A percentile compares a stretch with the other conserved stretches of the same genome.
Evolutionary conservation across 345 rosid genomes (phyloP).

Genomic region (Pistacia atlantica): DNA sequence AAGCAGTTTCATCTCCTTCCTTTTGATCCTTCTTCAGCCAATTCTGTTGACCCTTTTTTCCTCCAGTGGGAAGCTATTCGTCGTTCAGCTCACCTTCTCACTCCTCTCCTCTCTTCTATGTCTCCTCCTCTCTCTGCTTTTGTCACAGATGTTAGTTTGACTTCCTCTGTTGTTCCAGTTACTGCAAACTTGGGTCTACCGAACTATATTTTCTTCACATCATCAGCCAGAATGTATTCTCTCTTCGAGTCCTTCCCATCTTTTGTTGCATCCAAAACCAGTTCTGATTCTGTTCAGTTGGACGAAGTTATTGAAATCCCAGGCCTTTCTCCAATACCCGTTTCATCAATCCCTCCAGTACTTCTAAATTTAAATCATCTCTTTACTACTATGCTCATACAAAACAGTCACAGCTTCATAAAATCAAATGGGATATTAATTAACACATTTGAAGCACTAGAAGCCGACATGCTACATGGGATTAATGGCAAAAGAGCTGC

Average conservation of each 20-base stretch:
- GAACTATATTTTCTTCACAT: slow-evolving; percentile 27
- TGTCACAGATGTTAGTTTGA: slow-evolving; percentile 29
- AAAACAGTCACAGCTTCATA: slow-evolving; percentile 7
- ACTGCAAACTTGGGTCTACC: slow-evolving; percentile 30
- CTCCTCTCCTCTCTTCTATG: slow-evolving; percentile 27
- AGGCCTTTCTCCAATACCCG: slow-evolving; percentile 33
- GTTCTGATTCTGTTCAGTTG: slow-evolving; percentile 12
- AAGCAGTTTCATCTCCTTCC: slow-evolving; percentile 31
- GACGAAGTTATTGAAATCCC: slow-evolving; percentile 31
- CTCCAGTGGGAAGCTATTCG: slow-evolving; percentile 37
- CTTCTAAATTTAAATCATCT: slow-evolving; percentile 17
- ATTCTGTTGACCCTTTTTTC: slow-evolving; percentile 34
- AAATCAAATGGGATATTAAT: slow-evolving; percentile 34
- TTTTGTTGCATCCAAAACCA: not conserved
- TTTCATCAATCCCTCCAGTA: slow-evolving; percentile 33
- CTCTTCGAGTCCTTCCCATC: slow-evolving; percentile 13
- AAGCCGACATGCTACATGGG: slow-evolving; percentile 23
- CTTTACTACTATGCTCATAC: slow-evolving; percentile 17
- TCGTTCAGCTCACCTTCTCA: slow-evolving; percentile 39
- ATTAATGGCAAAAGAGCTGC: slow-evolving; percentile 16
- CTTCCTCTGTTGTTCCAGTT: slow-evolving; percentile 22
- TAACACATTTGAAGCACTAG: slow-evolving; percentile 42
- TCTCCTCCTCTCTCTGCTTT: slow-evolving; percentile 33
- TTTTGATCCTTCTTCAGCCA: slow-evolving; percentile 1
- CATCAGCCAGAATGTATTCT: slow-evolving; percentile 34